Evolutionary conservation across 2,329 filamentous ascomycete species (phyloP), one percentile per base, ranked within the genome.

Genomic region (Thielaviopsis musarum): DNA sequence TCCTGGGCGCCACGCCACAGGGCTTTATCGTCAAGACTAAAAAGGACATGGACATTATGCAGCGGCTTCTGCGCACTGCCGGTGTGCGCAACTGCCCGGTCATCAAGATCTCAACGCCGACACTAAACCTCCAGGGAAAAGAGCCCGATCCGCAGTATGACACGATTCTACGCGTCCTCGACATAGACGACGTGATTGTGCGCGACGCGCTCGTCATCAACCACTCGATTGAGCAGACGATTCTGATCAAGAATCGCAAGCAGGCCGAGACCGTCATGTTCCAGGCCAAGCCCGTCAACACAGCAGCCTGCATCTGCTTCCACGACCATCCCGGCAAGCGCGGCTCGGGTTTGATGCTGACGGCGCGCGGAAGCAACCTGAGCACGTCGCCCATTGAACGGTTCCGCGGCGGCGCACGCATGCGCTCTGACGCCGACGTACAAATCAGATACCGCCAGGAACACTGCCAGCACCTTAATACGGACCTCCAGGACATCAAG

Each of bases 161-260:
- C 64, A 98, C 93, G 0, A 84, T 91, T 63, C 73, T 96, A 53
- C 80, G 88, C 56, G 82, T 88, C 1, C 75, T 98, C 57, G 84
- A 89, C 70, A 87, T 97, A 63, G 87, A 93, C 62, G 82, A 91
- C 64, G 80, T 87, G 21, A 72, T 87, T 52, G 84, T 96, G 21
- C 83, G 83, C 56, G 86, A 89, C 62, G 84, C 90, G 61, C 74
- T 97, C 54, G 85, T 98, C 66, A 93, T 97, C 68, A 85, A 84
- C 63, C 79, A 89, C 65, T 72, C 74, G 6, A 88, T 96, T 57
- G 93, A 98, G 63, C 91, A 96, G 69, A 82, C 85, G 7, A 80
- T 95, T 5, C 75, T 98, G 0, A 82, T 96, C 58, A 75, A 83
- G 59, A 75, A 84, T 30, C 76, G 87, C 28, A 70, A 76, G 1